Evolutionary conservation across 345 rosid species (phyloP).

Genomic region (Aegle marmelos): DNA sequence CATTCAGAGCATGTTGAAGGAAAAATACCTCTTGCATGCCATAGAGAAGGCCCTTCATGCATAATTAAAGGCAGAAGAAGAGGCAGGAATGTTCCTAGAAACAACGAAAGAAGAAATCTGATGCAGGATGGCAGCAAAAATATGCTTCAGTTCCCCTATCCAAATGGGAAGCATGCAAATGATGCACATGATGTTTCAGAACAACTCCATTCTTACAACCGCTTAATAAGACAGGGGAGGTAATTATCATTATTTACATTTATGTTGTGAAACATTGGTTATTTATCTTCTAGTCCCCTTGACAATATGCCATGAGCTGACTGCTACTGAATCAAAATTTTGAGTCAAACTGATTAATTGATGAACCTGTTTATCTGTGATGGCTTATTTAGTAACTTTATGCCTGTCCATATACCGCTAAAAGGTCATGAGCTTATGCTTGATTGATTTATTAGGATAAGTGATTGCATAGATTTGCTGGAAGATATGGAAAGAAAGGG

Average conservation of each 20-base stretch:
- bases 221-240: constrained; percentile 70
- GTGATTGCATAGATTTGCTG: constrained; percentile 69
- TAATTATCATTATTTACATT: constrained; percentile 28
- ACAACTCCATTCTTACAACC: constrained; percentile 43
- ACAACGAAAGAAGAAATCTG: constrained; percentile 34
- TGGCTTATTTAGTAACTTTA: neutral
- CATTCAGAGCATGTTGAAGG: constrained; percentile 41
- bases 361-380: constrained; percentile 5
- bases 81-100: constrained; percentile 31
- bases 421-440: constrained; percentile 16
- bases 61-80: constrained; percentile 30
- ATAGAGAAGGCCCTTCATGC: constrained; percentile 32
- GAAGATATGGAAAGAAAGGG: constrained; percentile 67
- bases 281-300: neutral
- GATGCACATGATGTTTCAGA: constrained; percentile 34
- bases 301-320: neutral
- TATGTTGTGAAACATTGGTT: constrained; percentile 1
- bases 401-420: constrained; percentile 3
- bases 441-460: constrained; percentile 44
- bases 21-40: constrained; percentile 26
- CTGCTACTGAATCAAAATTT: neutral
- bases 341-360: neutral
- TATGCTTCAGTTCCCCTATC: constrained; percentile 28
- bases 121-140: constrained; percentile 31
- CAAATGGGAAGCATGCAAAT: constrained; percentile 31